Percentiles rank a stretch among this genome's conserved stretches.
phyloP scores from a whole-genome alignment of 306 rosid genomes.

The Malus sylvestris region DNA sequence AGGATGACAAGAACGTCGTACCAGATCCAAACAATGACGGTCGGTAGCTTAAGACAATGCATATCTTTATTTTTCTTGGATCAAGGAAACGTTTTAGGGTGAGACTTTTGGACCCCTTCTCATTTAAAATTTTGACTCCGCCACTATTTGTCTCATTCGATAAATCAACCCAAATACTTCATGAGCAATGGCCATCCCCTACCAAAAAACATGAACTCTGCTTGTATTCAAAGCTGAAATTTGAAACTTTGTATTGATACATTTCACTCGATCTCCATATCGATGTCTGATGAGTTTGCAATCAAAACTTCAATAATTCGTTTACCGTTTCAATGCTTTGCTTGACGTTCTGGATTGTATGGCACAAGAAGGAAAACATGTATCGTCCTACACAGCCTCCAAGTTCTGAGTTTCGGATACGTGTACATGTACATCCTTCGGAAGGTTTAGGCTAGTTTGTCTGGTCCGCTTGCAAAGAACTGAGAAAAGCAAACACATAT shows the following conservation, averaged over 20 bases:
- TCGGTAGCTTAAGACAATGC: rapidly evolving
- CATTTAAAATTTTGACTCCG: no score
- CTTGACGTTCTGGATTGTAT: background rate
- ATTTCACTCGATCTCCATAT: background rate
- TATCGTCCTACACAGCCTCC: conserved; percentile 30
- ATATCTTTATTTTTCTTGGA: no score
- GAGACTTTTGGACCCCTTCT: no score
- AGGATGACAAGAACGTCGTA: no score
- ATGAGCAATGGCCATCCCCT: background rate
- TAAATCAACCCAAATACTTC: background rate
- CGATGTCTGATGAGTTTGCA: background rate
- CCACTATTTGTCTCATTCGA: no score
- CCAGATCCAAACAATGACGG: no score
- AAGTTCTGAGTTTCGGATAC: conserved; percentile 37
- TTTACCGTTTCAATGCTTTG: background rate
- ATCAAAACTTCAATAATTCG: background rate
- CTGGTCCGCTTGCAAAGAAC: conserved; percentile 46
- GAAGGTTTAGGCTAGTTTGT: conserved; percentile 53
- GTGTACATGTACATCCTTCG: conserved; percentile 20
- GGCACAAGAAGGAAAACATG: background rate
- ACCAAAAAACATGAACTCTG: background rate
- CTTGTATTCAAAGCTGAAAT: background rate
- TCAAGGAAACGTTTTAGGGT: rapidly evolving
- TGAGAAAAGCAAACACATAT: conserved; percentile 9
- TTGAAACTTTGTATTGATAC: background rate